These are phyloP conservation scores for Thuja plicata DNA, from an alignment of 83 land plant species.

Conservation along the genomic window DNA sequence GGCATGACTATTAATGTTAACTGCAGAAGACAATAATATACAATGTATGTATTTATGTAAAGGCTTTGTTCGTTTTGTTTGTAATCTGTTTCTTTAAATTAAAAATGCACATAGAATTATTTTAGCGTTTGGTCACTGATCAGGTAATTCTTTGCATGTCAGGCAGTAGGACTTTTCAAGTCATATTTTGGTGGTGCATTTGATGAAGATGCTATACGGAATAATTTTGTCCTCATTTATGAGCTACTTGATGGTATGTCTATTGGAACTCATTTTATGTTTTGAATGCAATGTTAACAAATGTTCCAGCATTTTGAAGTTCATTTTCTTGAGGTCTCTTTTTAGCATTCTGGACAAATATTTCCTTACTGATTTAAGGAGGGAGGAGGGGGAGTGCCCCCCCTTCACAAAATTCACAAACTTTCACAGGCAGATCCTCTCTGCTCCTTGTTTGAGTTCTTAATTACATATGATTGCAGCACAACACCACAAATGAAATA, in stretches of 20 bases:
- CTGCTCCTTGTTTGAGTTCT: too few relatives aligned
- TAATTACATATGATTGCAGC: too few relatives aligned
- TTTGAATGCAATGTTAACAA: not conserved
- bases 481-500: too few relatives aligned
- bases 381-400: too few relatives aligned
- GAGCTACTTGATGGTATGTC: slow-evolving; percentile 95
- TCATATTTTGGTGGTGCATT: slow-evolving; percentile 99
- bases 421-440: too few relatives aligned
- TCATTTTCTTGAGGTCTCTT: not conserved
- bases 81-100: not conserved
- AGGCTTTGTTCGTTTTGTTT: not conserved
- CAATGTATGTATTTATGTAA: not conserved
- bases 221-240: slow-evolving; percentile 97
- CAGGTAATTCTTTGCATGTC: slow-evolving; percentile 10
- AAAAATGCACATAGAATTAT: slow-evolving; percentile 3
- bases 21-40: not conserved
- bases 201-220: slow-evolving; percentile 99
- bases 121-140: not conserved
- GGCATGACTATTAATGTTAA: not conserved
- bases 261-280: not conserved
- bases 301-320: not conserved
- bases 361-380: too few relatives aligned
- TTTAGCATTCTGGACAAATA: not conserved
- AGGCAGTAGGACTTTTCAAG: slow-evolving; percentile 96
- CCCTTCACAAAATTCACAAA: too few relatives aligned